A percentile compares a stretch with the other conserved stretches of the same genome.
Evolutionary conservation across 2,329 filamentous ascomycete species (phyloP).

Genomic region (Trichoderma koningii): DNA sequence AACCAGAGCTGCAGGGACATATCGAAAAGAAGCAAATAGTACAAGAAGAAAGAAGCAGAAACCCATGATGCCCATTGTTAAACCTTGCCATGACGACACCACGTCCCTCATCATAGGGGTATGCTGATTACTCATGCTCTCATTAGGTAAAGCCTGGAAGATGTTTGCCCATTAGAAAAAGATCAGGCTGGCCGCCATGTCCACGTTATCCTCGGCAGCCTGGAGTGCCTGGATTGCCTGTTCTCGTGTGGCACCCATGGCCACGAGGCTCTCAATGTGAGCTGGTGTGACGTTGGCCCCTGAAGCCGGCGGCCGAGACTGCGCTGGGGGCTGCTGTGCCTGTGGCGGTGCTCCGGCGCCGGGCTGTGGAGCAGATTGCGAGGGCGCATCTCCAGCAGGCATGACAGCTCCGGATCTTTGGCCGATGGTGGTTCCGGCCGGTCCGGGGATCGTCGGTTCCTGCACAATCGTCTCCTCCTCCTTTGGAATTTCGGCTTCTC

Average conservation of each 20-base stretch:
- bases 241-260: slow-evolving; percentile 74
- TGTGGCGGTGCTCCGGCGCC: slow-evolving; percentile 31
- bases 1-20: not conserved
- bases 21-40: not conserved
- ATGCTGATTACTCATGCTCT: slow-evolving; percentile 22
- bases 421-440: slow-evolving; percentile 86
- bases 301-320: slow-evolving; percentile 35
- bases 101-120: not conserved
- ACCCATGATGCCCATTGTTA: not conserved
- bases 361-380: slow-evolving; percentile 29
- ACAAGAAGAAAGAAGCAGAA: not conserved
- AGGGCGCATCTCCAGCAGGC: slow-evolving; percentile 32
- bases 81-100: not conserved
- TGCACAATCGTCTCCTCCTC: slow-evolving; percentile 73
- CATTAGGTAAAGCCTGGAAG: not conserved
- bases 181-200: slow-evolving; percentile 82
- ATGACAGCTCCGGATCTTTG: slow-evolving; percentile 76
- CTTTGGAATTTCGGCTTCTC: slow-evolving; percentile 93
- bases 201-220: slow-evolving; percentile 81
- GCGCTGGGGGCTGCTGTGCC: slow-evolving; percentile 29
- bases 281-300: slow-evolving; percentile 56
- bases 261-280: slow-evolving; percentile 73
- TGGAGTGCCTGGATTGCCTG: slow-evolving; percentile 79
- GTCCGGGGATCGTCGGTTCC: slow-evolving; percentile 82
- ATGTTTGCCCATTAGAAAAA: slow-evolving; percentile 44